Evolutionary conservation across 306 rosid genomes (phyloP), one percentile per base, ranked within the genome.

Genomic region (Corylus avellana): DNA sequence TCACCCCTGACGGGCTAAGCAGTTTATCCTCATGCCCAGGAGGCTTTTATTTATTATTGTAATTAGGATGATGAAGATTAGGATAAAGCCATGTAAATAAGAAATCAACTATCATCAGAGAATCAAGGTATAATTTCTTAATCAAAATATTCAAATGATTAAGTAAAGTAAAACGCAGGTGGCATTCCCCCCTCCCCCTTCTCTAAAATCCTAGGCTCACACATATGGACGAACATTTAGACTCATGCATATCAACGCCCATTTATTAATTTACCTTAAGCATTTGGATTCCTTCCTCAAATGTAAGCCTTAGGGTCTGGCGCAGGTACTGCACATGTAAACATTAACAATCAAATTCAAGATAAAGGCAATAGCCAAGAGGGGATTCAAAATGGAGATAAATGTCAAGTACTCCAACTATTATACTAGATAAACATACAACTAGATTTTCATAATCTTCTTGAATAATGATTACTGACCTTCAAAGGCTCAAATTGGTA

Each of bases 231-330:
- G 14, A 58, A 58, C 22, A 58, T 25, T 25, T 14, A 58, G 12
- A 4, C 32, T 20, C 13, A 9, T 58, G 64, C 14, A 10, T 35
- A 59, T 67, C 13, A 39, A 37, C 49, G 29, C 29, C 72, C 22
- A 18, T 17, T 44, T n/a, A 44, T 8, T 67, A 27, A 39, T 22
- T 74, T 83, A 91, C 99, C 97, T 91, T 90, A 70, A 95, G 94
- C 98, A 95, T 93, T 79, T 93, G 90, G 87, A 95, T 39, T 71
- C 99, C 99, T 87, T 95, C 99, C 55, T 91, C 97, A 81, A 90
- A 95, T 16, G 94, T 91, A 72, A 95, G 94, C 32, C 94, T 86
- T 17, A 93, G 75, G 61, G 99, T 95, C 17, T 86, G 78, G 73
- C 91, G 92, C 78, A 93, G 74, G 85, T 95, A 95, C 99, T 95